phyloP scores from a whole-genome alignment of 2,329 filamentous ascomycete genomes.

The Cercospora janseana region DNA sequence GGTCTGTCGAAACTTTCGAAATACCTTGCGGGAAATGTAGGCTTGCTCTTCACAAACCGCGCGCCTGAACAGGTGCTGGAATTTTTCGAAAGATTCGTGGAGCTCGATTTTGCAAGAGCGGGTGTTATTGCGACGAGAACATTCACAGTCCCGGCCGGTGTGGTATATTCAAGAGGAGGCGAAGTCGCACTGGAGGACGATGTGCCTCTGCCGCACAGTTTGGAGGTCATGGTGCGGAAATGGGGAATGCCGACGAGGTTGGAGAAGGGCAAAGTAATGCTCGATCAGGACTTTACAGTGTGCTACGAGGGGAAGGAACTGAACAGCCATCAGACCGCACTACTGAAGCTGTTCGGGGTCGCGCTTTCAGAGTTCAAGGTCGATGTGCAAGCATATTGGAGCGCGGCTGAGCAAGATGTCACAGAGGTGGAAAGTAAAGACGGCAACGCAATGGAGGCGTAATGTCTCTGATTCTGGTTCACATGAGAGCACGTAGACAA shows the following conservation, averaged over 20 bases:
- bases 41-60: conserved; percentile 86
- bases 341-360: conserved; percentile 91
- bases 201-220: conserved; percentile 77
- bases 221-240: conserved; percentile 87
- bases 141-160: conserved; percentile 79
- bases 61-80: conserved; percentile 62
- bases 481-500: neutral
- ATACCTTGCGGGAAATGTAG: conserved; percentile 77
- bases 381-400: conserved; percentile 63
- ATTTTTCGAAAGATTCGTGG: conserved; percentile 70
- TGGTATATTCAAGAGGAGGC: conserved; percentile 74
- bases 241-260: conserved; percentile 87
- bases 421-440: conserved; percentile 33
- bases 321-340: conserved; percentile 86
- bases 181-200: conserved; percentile 79
- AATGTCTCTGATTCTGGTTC: conserved; percentile 1
- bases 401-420: conserved; percentile 36
- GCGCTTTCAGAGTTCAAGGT: conserved; percentile 89
- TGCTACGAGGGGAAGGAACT: conserved; percentile 82
- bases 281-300: conserved; percentile 70
- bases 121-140: conserved; percentile 71
- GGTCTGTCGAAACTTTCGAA: conserved; percentile 69
- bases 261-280: conserved; percentile 80
- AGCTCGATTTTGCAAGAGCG: conserved; percentile 87
- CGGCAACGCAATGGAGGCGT: conserved; percentile 34